phyloP scores from a whole-genome alignment of 257 asterid genomes.

The Penstemon davidsonii region DNA sequence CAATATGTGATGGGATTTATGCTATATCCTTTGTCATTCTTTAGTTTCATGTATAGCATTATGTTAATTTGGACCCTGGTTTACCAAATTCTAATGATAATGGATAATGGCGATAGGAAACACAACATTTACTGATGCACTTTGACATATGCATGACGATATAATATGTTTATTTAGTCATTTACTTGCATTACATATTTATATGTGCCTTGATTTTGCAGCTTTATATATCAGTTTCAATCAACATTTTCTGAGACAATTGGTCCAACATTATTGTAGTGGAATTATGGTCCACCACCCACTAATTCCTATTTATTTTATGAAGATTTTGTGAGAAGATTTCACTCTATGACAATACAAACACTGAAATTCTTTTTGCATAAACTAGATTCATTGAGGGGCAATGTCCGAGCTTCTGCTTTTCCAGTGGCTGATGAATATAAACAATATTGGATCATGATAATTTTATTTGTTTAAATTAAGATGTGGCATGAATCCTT shows the following conservation, averaged over 20 bases:
- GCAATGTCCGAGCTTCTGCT: neutral
- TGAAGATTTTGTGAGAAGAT: slow-evolving; percentile 19
- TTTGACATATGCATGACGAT: slow-evolving; percentile 27
- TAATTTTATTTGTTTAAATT: too few species aligned
- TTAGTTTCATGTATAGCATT: slow-evolving; percentile 33
- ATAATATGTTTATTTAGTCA: neutral
- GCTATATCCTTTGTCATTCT: slow-evolving; percentile 24
- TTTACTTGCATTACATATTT: neutral
- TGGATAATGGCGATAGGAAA: slow-evolving; percentile 35
- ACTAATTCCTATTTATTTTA: slow-evolving; percentile 27
- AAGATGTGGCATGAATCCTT: too few species aligned
- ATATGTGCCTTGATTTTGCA: slow-evolving; percentile 25
- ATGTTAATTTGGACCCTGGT: slow-evolving; percentile 31
- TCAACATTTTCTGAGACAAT: slow-evolving; percentile 14
- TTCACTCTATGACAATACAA: slow-evolving; percentile 4
- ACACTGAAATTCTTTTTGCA: neutral
- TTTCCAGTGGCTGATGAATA: neutral
- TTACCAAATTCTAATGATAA: slow-evolving; percentile 26
- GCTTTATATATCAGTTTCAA: slow-evolving; percentile 26
- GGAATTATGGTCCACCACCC: slow-evolving; percentile 49
- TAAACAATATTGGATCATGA: too few species aligned
- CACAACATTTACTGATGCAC: slow-evolving; percentile 7
- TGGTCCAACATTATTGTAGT: slow-evolving; percentile 41
- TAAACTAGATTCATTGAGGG: neutral
- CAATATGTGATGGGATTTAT: slow-evolving; percentile 28